Conservation (phyloP, 768 basidiomycete species). For the Kwoniella europaea region DNA sequence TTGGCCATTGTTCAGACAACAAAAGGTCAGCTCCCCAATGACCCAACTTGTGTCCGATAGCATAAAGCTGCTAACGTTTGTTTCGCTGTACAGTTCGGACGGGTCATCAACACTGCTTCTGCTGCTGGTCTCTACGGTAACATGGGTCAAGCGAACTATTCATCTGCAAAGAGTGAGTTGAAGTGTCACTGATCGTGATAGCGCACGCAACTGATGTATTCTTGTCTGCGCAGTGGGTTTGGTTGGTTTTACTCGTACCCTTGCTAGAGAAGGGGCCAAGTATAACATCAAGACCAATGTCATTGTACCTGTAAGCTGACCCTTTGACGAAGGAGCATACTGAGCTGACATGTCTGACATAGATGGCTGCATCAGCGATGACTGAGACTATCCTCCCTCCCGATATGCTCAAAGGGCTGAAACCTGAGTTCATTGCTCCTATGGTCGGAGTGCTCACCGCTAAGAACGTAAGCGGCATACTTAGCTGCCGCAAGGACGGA, state of each 20-base stretch:
- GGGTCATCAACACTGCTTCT: conserved; percentile 91
- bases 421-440: conserved; percentile 92
- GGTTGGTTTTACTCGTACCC: conserved; percentile 86
- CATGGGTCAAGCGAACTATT: conserved; percentile 97
- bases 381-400: conserved; percentile 93
- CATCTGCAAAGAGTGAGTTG: conserved; percentile 79
- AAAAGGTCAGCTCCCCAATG: conserved; percentile 49
- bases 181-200: neutral
- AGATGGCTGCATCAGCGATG: conserved; percentile 97
- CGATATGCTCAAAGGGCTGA: conserved; percentile 84
- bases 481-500: neutral
- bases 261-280: conserved; percentile 89
- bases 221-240: conserved; percentile 68
- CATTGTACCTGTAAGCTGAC: conserved; percentile 81
- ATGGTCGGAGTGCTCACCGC: conserved; percentile 87
- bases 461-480: conserved; percentile 64
- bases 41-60: neutral
- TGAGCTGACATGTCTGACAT: neutral
- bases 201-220: conserved; percentile 1
- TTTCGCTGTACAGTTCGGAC: conserved; percentile 69
- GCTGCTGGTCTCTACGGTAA: conserved; percentile 95
- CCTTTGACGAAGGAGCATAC: neutral
- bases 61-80: too few relatives aligned
- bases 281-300: conserved; percentile 83
- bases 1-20: conserved; percentile 85